phyloP scores from a whole-genome alignment of 805 yeast species.

The Zygosaccharomyces bisporus region DNA sequence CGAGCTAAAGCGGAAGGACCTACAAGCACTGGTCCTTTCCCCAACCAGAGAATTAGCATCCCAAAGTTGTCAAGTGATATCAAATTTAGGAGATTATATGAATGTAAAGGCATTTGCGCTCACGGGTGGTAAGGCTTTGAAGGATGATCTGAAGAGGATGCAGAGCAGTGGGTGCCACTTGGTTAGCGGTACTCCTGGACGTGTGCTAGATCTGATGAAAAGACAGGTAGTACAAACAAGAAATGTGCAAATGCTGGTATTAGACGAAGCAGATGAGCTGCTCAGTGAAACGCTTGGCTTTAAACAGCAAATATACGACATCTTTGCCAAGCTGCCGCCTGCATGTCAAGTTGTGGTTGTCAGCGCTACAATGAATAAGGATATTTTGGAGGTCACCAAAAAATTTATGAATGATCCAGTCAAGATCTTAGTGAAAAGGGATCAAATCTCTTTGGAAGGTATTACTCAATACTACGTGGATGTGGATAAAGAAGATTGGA shows the following conservation, averaged over 20 bases:
- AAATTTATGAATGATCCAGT: slow-evolving; percentile 95
- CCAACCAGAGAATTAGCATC: slow-evolving; percentile 96
- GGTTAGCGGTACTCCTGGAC: slow-evolving; percentile 96
- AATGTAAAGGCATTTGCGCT: slow-evolving; percentile 84
- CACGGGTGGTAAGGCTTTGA: slow-evolving; percentile 87
- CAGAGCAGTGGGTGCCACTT: slow-evolving; percentile 76
- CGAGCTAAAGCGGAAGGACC: slow-evolving; percentile 64
- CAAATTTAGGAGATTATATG: slow-evolving; percentile 83
- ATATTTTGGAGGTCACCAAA: slow-evolving; percentile 84
- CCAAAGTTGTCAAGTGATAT: slow-evolving; percentile 86
- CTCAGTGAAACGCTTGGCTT: slow-evolving; percentile 82
- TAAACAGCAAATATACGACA: slow-evolving; percentile 92
- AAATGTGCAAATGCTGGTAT: slow-evolving; percentile 76
- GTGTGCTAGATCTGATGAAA: slow-evolving; percentile 87
- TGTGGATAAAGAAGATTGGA: slow-evolving; percentile 90
- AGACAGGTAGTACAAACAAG: slow-evolving; percentile 73
- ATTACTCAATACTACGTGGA: slow-evolving; percentile 88
- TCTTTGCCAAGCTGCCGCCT: slow-evolving; percentile 82
- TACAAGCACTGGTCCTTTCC: slow-evolving; percentile 87
- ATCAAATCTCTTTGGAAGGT: slow-evolving; percentile 93
- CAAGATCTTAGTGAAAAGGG: slow-evolving; percentile 89
- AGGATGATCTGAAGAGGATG: slow-evolving; percentile 73
- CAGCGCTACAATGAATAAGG: slow-evolving; percentile 91
- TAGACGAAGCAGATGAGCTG: slow-evolving; percentile 97
- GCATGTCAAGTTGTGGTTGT: slow-evolving; percentile 92